Conservation (phyloP, 306 rosid species). For the Lotus japonicus region DNA sequence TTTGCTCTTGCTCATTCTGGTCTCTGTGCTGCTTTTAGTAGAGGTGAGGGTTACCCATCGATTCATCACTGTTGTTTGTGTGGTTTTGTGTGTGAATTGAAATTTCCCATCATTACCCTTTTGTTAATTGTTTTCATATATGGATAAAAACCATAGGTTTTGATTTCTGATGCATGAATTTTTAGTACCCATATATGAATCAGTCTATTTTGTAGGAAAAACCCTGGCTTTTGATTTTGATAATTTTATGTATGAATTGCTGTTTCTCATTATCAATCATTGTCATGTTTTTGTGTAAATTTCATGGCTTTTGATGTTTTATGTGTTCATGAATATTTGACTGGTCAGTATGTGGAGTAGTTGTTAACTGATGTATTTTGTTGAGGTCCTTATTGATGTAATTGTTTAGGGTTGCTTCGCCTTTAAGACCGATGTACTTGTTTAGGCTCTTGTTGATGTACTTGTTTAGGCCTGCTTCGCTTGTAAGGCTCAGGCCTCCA, state of each 20-base stretch:
- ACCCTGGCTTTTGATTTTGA: not conserved
- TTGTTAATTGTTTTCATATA: not conserved
- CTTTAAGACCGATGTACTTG: no score
- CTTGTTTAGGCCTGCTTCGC: no score
- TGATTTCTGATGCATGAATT: not conserved
- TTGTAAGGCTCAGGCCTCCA: no score
- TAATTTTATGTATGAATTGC: not conserved
- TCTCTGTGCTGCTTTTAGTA: slow-evolving; percentile 83
- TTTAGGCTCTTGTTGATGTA: no score
- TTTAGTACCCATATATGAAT: not conserved
- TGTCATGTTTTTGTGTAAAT: not conserved
- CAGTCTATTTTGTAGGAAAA: not conserved
- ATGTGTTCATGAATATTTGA: not conserved
- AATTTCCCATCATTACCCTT: not conserved
- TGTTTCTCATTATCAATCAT: not conserved
- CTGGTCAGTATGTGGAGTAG: no score
- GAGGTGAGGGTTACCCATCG: slow-evolving; percentile 38
- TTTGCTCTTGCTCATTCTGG: slow-evolving; percentile 91
- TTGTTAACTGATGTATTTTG: no score
- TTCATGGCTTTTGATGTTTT: not conserved
- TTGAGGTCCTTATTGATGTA: no score
- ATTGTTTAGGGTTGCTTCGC: no score
- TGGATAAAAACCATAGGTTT: not conserved
- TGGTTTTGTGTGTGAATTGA: not conserved
- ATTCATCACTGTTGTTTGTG: not conserved